phyloP scores from a whole-genome alignment of 495 filamentous ascomycete species.

The Penicillium coprophilum region DNA sequence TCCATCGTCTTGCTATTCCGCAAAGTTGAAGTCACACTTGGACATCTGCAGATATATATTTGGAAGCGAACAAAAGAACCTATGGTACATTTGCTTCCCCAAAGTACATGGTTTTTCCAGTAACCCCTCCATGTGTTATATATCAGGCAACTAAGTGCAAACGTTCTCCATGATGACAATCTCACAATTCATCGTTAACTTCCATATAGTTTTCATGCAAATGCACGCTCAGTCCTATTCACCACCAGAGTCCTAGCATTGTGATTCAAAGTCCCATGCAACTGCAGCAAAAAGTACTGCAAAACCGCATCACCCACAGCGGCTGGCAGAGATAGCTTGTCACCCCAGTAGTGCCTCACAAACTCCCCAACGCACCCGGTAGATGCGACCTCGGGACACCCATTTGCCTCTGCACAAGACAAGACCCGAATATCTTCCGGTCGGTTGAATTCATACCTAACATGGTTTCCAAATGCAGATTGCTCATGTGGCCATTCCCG shows the following conservation, averaged over 20 bases:
- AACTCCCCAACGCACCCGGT: constrained; percentile 19
- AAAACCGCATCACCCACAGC: constrained; percentile 17
- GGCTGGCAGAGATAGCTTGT: constrained; percentile 11
- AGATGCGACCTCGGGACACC: constrained; percentile 19
- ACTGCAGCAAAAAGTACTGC: constrained; percentile 13
- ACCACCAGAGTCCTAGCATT: neutral
- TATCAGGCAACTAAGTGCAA: neutral
- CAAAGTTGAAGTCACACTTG: neutral
- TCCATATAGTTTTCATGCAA: neutral
- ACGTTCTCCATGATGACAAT: neutral
- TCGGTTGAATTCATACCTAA: constrained; percentile 36
- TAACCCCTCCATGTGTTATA: neutral
- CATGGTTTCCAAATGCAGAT: constrained; percentile 36
- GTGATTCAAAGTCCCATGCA: constrained; percentile 19
- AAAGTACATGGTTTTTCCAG: neutral
- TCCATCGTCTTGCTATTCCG: neutral
- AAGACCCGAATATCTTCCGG: constrained; percentile 37
- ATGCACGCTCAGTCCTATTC: neutral
- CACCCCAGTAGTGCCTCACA: constrained; percentile 23
- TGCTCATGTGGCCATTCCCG: constrained; percentile 41
- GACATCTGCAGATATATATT: neutral
- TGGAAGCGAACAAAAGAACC: neutral
- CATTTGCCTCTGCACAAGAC: constrained; percentile 40
- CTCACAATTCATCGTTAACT: neutral
- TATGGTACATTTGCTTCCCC: neutral